These are phyloP conservation scores for Berkeleyomyces rouxiae DNA, from an alignment of 2,329 filamentous ascomycete genomes.

Conservation along the genomic window DNA sequence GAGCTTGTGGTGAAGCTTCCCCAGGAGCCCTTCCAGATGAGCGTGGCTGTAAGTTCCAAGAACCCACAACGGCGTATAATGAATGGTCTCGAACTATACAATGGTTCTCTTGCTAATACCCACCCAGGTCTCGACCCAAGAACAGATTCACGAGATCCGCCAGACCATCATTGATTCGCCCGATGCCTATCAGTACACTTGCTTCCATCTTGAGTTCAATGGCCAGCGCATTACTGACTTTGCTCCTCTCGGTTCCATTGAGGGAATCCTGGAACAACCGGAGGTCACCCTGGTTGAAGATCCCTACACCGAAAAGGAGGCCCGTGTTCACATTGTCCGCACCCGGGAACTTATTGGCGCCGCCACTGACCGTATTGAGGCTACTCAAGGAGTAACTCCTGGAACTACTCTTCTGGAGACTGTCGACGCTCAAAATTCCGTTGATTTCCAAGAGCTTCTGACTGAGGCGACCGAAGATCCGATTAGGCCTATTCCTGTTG, in stretches of 20 bases:
- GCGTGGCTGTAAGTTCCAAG: slow-evolving; percentile 7
- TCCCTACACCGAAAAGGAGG: slow-evolving; percentile 96
- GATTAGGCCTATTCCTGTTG: slow-evolving; percentile 24
- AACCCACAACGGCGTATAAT: not conserved
- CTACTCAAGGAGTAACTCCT: slow-evolving; percentile 68
- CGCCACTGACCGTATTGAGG: slow-evolving; percentile 73
- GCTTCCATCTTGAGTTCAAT: slow-evolving; percentile 90
- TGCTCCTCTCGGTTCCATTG: slow-evolving; percentile 76
- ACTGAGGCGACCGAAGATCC: not conserved
- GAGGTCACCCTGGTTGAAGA: slow-evolving; percentile 76
- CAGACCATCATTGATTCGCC: slow-evolving; percentile 93
- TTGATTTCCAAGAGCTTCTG: slow-evolving; percentile 18
- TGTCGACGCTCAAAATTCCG: slow-evolving; percentile 32
- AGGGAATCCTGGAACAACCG: slow-evolving; percentile 58
- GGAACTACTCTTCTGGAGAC: slow-evolving; percentile 78
- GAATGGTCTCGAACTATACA: too few relatives aligned
- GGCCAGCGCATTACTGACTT: slow-evolving; percentile 90
- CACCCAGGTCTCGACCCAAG: slow-evolving; percentile 66
- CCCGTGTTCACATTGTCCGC: slow-evolving; percentile 80
- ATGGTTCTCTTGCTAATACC: not conserved
- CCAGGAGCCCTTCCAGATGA: slow-evolving; percentile 6
- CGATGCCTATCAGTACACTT: slow-evolving; percentile 88
- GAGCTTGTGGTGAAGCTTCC: slow-evolving; percentile 12
- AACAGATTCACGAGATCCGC: slow-evolving; percentile 92
- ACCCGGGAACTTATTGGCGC: slow-evolving; percentile 88